Percentiles rank a stretch among this genome's conserved stretches.
Evolutionary conservation across 306 rosid genomes (phyloP).

Genomic region (Malus asiatica): DNA sequence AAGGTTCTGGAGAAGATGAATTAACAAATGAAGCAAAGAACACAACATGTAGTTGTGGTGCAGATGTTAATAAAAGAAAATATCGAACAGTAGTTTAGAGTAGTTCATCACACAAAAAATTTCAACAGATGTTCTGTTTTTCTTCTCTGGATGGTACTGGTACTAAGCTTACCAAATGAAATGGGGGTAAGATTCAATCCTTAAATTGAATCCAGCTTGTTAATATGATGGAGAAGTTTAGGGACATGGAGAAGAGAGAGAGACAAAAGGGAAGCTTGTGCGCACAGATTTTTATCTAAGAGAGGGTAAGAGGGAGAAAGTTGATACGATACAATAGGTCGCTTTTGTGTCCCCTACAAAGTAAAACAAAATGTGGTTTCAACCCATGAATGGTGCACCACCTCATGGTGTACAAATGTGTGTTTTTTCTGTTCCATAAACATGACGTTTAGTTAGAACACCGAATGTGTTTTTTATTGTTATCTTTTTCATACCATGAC

Average conservation of each 20-base stretch:
- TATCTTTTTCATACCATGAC: neutral
- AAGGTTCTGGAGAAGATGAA: conserved; percentile 23
- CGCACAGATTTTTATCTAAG: neutral
- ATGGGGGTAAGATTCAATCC: neutral
- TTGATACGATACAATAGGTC: neutral
- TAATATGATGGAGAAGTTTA: neutral
- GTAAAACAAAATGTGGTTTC: neutral
- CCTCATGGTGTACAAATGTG: neutral
- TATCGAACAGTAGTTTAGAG: conserved; percentile 6
- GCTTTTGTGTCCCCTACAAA: neutral
- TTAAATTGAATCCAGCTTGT: neutral
- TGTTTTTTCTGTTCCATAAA: neutral
- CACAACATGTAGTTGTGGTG: conserved; percentile 17
- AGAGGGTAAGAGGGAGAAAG: neutral
- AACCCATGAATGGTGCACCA: neutral
- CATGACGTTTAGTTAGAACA: neutral
- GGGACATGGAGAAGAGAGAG: neutral
- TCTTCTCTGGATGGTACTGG: conserved; percentile 25
- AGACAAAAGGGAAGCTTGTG: neutral
- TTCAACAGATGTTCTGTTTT: neutral
- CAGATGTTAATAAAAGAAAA: conserved; percentile 10
- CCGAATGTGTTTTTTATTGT: neutral
- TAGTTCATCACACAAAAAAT: too few relatives aligned
- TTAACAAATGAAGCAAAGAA: conserved; percentile 23
- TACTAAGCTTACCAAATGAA: conserved; percentile 17